These are phyloP conservation scores for Lasiodiplodia theobromae DNA, from an alignment of 2,329 filamentous ascomycete species.

Conservation along the genomic window DNA sequence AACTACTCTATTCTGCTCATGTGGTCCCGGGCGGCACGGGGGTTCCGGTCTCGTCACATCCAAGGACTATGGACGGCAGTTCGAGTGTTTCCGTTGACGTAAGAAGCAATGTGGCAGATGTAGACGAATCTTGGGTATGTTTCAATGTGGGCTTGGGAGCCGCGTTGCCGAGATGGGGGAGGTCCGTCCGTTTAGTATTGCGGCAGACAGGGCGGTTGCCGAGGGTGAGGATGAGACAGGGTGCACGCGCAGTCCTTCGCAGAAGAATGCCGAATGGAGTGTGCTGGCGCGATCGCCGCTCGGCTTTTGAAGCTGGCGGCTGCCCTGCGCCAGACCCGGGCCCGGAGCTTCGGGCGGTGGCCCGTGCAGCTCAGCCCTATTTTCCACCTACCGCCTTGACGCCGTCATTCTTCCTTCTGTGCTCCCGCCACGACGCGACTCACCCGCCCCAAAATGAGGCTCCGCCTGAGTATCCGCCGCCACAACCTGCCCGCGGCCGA, in stretches of 20 bases:
- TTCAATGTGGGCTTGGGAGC: conserved; percentile 18
- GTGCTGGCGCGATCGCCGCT: neutral
- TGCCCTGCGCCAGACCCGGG: neutral
- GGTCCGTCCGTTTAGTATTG: neutral
- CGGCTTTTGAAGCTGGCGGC: conserved; percentile 9
- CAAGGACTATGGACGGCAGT: neutral
- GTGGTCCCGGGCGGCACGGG: neutral
- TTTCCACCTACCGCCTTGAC: conserved; percentile 6
- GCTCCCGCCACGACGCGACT: neutral
- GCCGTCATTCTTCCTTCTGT: neutral
- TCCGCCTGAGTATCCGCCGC: conserved; percentile 47
- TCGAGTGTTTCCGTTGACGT: neutral
- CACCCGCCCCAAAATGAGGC: conserved; percentile 39
- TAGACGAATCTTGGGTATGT: neutral
- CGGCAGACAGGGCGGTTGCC: neutral
- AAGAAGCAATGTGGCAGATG: neutral
- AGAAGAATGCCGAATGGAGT: neutral
- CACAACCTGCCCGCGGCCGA: conserved; percentile 45
- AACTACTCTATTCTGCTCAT: conserved; percentile 11
- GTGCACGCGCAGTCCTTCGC: neutral
- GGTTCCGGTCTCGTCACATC: neutral
- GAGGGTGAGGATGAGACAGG: neutral
- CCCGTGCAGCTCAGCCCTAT: neutral
- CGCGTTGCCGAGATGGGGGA: conserved; percentile 18
- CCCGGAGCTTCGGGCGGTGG: neutral